Percentiles rank a stretch among this genome's conserved stretches.
phyloP scores from a whole-genome alignment of 2,329 filamentous ascomycete genomes.

The Paraconiothyrium sp. region DNA sequence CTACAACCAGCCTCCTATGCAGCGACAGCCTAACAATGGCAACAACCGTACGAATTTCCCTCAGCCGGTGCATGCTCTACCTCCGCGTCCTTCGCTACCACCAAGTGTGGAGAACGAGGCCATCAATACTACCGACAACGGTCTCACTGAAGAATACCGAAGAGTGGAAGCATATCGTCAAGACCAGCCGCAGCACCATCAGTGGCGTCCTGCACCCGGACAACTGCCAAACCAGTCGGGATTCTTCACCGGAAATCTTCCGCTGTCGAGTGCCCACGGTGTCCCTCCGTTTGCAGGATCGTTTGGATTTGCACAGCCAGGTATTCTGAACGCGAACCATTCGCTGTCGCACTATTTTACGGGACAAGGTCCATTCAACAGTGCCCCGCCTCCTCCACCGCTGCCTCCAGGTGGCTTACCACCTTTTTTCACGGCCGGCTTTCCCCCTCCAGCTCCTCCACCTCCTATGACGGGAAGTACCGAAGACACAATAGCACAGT shows the following conservation, averaged over 20 bases:
- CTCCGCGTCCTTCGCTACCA: slow-evolving; percentile 2
- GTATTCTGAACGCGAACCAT: background rate
- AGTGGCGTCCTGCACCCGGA: background rate
- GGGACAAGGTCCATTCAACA: background rate
- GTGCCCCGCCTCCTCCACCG: background rate
- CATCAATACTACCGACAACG: background rate
- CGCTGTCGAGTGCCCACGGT: background rate
- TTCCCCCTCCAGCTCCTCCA: background rate
- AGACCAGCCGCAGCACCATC: background rate
- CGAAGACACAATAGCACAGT: background rate
- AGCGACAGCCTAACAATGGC: background rate
- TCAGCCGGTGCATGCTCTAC: background rate
- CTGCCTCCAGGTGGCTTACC: background rate
- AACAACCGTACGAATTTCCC: background rate
- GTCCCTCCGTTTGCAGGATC: background rate
- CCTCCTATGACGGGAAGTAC: background rate
- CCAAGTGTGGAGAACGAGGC: background rate
- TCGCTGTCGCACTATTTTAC: background rate
- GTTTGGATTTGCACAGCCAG: background rate
- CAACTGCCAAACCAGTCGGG: background rate
- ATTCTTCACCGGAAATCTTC: slow-evolving; percentile 1
- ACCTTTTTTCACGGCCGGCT: background rate
- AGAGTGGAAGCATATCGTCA: slow-evolving; percentile 2
- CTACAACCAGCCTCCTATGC: background rate
- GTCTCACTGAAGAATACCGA: background rate